Evolutionary conservation across 2,329 filamentous ascomycete species (phyloP).

Genomic region (Cadophora luteo-olivacea): DNA sequence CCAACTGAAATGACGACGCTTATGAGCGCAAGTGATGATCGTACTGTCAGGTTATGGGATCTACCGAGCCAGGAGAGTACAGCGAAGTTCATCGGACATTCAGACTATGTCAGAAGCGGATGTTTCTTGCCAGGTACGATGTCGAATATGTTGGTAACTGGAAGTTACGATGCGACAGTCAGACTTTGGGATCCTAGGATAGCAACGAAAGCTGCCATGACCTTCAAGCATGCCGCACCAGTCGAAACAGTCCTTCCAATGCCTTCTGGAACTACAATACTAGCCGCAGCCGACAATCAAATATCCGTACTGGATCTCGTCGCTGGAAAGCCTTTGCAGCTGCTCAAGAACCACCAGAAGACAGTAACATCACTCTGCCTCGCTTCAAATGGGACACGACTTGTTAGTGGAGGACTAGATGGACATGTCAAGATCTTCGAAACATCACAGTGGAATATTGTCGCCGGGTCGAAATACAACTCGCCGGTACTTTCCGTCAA

Average conservation of each 20-base stretch:
- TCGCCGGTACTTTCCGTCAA: slow-evolving; percentile 86
- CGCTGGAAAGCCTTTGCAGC: slow-evolving; percentile 83
- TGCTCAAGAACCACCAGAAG: slow-evolving; percentile 96
- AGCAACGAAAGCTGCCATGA: slow-evolving; percentile 77
- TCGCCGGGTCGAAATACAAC: slow-evolving; percentile 92
- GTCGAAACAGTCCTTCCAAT: slow-evolving; percentile 89
- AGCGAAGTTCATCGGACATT: slow-evolving; percentile 82
- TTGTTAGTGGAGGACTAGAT: slow-evolving; percentile 89
- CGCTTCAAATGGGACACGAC: slow-evolving; percentile 78
- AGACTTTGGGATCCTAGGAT: slow-evolving; percentile 90
- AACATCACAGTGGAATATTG: slow-evolving; percentile 92
- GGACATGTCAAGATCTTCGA: slow-evolving; percentile 98
- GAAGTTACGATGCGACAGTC: slow-evolving; percentile 94
- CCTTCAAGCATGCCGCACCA: slow-evolving; percentile 91
- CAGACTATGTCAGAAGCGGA: slow-evolving; percentile 90
- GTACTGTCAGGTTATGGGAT: slow-evolving; percentile 93
- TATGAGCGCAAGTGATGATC: slow-evolving; percentile 91
- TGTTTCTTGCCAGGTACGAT: slow-evolving; percentile 79
- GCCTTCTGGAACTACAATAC: slow-evolving; percentile 82
- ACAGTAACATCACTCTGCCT: slow-evolving; percentile 88
- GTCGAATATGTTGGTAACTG: slow-evolving; percentile 80
- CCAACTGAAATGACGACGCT: slow-evolving; percentile 84
- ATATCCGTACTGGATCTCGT: slow-evolving; percentile 93
- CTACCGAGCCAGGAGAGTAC: slow-evolving; percentile 79
- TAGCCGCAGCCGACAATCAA: slow-evolving; percentile 83